Evolutionary conservation across 2,329 filamentous ascomycete species (phyloP).

Genomic region (Fusarium sp.): DNA sequence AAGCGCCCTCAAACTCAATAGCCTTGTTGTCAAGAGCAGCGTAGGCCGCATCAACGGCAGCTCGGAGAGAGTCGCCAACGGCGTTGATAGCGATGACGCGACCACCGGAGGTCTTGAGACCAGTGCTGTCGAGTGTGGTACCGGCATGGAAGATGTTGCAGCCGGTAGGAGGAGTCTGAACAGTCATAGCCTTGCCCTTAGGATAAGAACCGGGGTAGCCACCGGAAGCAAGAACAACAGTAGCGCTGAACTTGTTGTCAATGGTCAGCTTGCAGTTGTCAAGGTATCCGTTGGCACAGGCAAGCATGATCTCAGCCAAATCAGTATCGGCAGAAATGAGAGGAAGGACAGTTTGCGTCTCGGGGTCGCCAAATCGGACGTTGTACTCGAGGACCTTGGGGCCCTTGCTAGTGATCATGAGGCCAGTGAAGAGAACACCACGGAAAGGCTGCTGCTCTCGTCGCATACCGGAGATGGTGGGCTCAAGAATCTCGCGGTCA

Average conservation of each 20-base stretch:
- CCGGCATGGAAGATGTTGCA: slow-evolving; percentile 91
- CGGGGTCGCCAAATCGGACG: slow-evolving; percentile 87
- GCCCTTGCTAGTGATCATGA: slow-evolving; percentile 88
- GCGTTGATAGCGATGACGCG: slow-evolving; percentile 95
- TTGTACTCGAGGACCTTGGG: slow-evolving; percentile 90
- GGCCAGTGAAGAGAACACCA: slow-evolving; percentile 86
- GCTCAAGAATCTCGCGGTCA: slow-evolving; percentile 84
- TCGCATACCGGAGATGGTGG: slow-evolving; percentile 89
- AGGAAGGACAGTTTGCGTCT: slow-evolving; percentile 84
- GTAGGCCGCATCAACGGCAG: slow-evolving; percentile 90
- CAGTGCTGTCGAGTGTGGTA: slow-evolving; percentile 71
- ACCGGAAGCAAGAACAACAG: slow-evolving; percentile 91
- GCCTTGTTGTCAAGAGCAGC: slow-evolving; percentile 73
- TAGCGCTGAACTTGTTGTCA: slow-evolving; percentile 79
- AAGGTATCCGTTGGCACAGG: slow-evolving; percentile 80
- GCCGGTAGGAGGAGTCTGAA: slow-evolving; percentile 58
- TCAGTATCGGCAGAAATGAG: slow-evolving; percentile 81
- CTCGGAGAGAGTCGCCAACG: slow-evolving; percentile 75
- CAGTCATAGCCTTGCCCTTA: slow-evolving; percentile 75
- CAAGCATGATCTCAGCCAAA: slow-evolving; percentile 85
- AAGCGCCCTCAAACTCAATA: slow-evolving; percentile 89
- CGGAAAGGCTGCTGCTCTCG: slow-evolving; percentile 79
- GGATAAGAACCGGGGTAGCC: slow-evolving; percentile 90
- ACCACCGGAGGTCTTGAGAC: slow-evolving; percentile 83
- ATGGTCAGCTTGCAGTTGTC: slow-evolving; percentile 75